Evolutionary conservation across 371 early-diverging fungal species (phyloP).

Genomic region (Mucor ambiguus): DNA sequence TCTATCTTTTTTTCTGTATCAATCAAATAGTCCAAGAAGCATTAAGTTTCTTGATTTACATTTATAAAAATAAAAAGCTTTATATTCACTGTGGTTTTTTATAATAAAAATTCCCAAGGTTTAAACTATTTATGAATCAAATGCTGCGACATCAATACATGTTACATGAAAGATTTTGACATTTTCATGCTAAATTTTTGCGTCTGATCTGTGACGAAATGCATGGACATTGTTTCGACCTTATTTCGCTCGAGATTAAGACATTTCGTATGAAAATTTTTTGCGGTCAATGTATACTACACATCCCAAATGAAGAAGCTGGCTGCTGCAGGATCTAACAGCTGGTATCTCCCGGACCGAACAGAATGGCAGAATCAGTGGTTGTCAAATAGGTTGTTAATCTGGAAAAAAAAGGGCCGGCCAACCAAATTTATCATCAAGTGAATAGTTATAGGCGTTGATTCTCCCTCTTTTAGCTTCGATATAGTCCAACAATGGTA

Average conservation of each 20-base stretch:
- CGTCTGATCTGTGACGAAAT: background rate
- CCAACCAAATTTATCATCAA: conserved; percentile 19
- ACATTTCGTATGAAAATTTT: background rate
- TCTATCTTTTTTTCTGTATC: background rate
- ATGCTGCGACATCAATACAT: background rate
- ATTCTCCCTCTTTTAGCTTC: conserved; percentile 37
- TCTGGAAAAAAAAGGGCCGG: conserved; percentile 3
- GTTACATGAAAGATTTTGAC: background rate
- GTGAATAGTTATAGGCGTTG: conserved; percentile 4
- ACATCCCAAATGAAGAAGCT: background rate
- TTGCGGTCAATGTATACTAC: background rate
- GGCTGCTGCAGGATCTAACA: background rate
- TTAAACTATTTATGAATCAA: background rate
- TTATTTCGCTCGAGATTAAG: background rate
- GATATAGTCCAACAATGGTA: conserved; percentile 37
- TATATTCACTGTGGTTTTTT: conserved; percentile 12
- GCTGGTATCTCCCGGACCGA: background rate
- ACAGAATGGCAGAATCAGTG: background rate
- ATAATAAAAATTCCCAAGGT: background rate
- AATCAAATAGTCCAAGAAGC: conserved; percentile 34
- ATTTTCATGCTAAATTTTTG: background rate
- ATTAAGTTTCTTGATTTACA: conserved; percentile 19
- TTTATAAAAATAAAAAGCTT: conserved; percentile 15
- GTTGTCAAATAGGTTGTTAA: background rate
- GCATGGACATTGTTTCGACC: background rate